Conservation (phyloP, 108 stramenopile species). For the Thalassiosira profunda region DNA sequence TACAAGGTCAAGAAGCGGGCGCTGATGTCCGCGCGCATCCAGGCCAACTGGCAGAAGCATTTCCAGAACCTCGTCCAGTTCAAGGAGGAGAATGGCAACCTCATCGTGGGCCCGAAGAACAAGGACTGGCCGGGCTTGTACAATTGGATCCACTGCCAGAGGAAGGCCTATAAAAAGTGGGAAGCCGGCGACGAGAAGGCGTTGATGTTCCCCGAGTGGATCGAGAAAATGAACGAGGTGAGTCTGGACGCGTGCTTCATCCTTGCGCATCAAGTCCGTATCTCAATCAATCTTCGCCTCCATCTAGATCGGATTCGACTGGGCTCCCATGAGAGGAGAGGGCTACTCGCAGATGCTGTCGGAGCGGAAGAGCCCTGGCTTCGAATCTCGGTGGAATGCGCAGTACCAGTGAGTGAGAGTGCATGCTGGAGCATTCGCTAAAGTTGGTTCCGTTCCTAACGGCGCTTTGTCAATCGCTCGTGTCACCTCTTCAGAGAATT, state of each 20-base stretch:
- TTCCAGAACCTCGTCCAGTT: not conserved
- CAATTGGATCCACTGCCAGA: constrained; percentile 34
- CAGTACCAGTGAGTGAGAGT: constrained; percentile 11
- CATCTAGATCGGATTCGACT: constrained; percentile 32
- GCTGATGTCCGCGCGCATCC: constrained; percentile 3
- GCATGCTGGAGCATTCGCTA: not conserved
- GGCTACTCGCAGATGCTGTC: constrained; percentile 5
- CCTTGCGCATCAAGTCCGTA: no score
- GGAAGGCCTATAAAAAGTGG: constrained; percentile 40
- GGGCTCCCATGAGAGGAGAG: constrained; percentile 25
- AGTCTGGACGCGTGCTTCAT: no score
- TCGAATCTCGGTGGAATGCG: constrained; percentile 1
- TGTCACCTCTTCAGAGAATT: constrained; percentile 8
- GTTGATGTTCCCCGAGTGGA: constrained; percentile 23
- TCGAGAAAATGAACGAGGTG: constrained; percentile 13
- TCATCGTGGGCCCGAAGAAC: constrained; percentile 13
- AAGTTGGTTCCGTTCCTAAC: not conserved
- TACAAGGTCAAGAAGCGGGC: constrained; percentile 1
- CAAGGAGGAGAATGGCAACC: constrained; percentile 14
- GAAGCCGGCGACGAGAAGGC: not conserved
- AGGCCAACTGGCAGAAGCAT: constrained; percentile 12
- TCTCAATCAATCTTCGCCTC: no score
- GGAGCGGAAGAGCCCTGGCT: not conserved
- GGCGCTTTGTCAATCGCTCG: not conserved
- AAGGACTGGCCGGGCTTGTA: constrained; percentile 14